Percentiles rank a stretch among this genome's conserved stretches.
Evolutionary conservation across 345 rosid genomes (phyloP).

Genomic region (Balakata baccata): DNA sequence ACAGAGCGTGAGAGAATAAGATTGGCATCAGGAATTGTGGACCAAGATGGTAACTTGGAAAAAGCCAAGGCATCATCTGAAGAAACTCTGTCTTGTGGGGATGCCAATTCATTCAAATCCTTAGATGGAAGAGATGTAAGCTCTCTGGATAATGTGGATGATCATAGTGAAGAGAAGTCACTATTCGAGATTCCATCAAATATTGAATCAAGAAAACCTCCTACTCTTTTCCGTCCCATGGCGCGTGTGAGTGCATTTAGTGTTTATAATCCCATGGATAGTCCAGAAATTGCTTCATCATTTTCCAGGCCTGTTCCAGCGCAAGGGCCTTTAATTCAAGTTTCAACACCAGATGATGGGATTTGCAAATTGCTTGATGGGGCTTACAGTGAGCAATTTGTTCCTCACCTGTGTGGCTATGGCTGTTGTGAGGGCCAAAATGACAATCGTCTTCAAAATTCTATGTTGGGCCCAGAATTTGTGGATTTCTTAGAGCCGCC

Average conservation of each 20-base stretch:
- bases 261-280: conserved; percentile 36
- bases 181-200: conserved; percentile 28
- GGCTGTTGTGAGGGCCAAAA: conserved; percentile 53
- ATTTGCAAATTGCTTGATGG: conserved; percentile 55
- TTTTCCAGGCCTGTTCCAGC: conserved; percentile 34
- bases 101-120: conserved; percentile 49
- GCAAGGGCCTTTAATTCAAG: conserved; percentile 38
- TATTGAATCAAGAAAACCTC: conserved; percentile 37
- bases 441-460: conserved; percentile 25
- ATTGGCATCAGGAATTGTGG: conserved; percentile 32
- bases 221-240: conserved; percentile 65
- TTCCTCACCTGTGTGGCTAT: conserved; percentile 68
- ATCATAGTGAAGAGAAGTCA: conserved; percentile 38
- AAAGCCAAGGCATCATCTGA: conserved; percentile 62
- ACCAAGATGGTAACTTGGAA: conserved; percentile 43
- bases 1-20: conserved; percentile 35
- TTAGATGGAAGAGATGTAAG: conserved; percentile 53
- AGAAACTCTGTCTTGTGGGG: conserved; percentile 70
- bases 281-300: conserved; percentile 35
- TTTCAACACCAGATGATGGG: conserved; percentile 48
- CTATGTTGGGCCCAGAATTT: conserved; percentile 80
- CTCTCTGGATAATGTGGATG: conserved; percentile 43
- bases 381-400: conserved; percentile 44
- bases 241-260: conserved; percentile 64
- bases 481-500: conserved; percentile 59